Evolutionary conservation across 345 rosid species (phyloP).

Genomic region (Lepidium didymum): DNA sequence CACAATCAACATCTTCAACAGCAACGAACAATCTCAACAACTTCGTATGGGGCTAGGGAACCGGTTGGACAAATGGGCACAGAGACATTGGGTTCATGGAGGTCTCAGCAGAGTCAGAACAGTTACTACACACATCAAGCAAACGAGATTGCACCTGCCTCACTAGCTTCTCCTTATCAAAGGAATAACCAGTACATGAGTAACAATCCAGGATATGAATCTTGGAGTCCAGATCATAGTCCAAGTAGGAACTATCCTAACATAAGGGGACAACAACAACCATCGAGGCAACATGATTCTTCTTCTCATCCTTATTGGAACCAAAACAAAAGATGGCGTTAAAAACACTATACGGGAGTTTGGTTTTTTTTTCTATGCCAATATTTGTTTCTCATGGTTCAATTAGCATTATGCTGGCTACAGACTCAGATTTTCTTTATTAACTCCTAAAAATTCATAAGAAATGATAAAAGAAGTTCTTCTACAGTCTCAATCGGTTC

Average conservation of each 20-base stretch:
- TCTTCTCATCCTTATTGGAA: constrained; percentile 35
- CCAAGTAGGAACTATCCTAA: constrained; percentile 41
- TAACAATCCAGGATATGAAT: constrained; percentile 50
- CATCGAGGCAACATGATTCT: constrained; percentile 38
- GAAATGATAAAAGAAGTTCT: not conserved
- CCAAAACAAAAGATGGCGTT: constrained; percentile 51
- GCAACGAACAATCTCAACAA: constrained; percentile 13
- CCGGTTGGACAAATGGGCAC: constrained; percentile 12
- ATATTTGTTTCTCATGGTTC: not conserved
- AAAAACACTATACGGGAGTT: not conserved
- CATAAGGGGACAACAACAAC: constrained; percentile 29
- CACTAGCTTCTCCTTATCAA: constrained; percentile 29
- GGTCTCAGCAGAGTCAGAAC: constrained; percentile 37
- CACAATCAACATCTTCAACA: constrained; percentile 21
- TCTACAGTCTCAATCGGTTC: not conserved
- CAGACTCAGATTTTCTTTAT: not conserved
- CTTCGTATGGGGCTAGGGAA: constrained; percentile 12
- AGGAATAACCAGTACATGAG: constrained; percentile 38
- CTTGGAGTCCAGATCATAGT: constrained; percentile 89
- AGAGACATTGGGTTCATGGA: constrained; percentile 37
- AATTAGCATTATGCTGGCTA: not conserved
- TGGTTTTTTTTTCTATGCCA: not conserved
- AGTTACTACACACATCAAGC: constrained; percentile 34
- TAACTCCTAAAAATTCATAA: not conserved
- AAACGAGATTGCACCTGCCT: constrained; percentile 31